Base-by-base conservation (phyloP, 257 asterid species). In the Penstemon davidsonii region DNA sequence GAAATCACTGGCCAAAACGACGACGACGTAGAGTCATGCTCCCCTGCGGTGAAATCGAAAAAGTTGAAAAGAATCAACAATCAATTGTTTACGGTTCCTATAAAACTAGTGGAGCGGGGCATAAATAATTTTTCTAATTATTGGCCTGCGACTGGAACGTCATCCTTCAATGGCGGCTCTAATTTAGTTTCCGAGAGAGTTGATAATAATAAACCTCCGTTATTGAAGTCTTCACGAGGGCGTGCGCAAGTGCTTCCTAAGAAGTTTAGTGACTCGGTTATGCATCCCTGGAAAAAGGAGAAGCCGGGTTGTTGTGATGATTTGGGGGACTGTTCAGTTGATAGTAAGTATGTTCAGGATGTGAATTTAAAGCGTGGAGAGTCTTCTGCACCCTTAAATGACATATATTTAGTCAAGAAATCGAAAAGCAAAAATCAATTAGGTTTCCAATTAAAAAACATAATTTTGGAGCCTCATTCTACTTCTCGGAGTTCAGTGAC, bases 151-250 rank as follows among this genome's bases (percentile, higher is more conserved):
- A 50, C 76, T 43, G 79, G 70, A 60, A 76, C 60, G 11, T 61
- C 85, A 6, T 62, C 42, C 47, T 53, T 45, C 62, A 69, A 62
- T 7, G 78, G 70, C 46, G 81, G 66, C 38, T 76, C 71, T 18
- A 73, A 76, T 59, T 67, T 82, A 8, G 53, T 67, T 62, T 19
- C 56, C 6, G 65, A 19, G 64, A 70, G 55, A 51, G 80, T 65
- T 62, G 62, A 68, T 54, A 75, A 71, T 54, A 69, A 41, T 62
- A 81, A 76, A 67, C 89, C 87, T 68, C 95, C 94, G 3, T 57
- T 85, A 66, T 68, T 87, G 76, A 94, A 78, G 79, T 87, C 96
- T 50, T 87, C 99, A 0, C 80, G 96, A 46, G 96, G 96, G n/a
- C 91, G 96, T 38, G 68, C 68, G 67, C 88, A 86, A 73, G 81